A percentile compares a stretch with the other conserved stretches of the same genome.
Conservation (phyloP, 257 asterid genomes). For the Datura wrightii region DNA sequence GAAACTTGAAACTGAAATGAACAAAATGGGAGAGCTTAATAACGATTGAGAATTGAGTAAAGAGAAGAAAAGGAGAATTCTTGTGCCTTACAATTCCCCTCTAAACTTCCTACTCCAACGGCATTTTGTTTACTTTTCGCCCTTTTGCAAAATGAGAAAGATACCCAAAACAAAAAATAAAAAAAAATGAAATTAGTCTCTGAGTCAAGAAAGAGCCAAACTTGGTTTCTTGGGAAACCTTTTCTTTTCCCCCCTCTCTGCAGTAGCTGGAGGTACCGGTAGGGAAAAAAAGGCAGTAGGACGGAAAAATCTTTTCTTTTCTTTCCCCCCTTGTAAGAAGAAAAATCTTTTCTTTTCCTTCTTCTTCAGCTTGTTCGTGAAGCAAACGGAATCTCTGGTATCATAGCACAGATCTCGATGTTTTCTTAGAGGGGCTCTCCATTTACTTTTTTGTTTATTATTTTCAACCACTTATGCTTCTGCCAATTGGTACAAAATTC, state of each 20-base stretch:
- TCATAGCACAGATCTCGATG: slow-evolving; percentile 45
- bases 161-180: background rate
- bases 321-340: background rate
- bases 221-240: background rate
- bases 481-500: background rate
- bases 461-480: background rate
- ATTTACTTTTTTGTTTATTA: background rate
- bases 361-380: slow-evolving; percentile 45
- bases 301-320: background rate
- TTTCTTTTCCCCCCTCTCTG: background rate
- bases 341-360: background rate
- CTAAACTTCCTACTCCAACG: slow-evolving; percentile 35
- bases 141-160: background rate
- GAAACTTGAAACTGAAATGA: background rate
- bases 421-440: slow-evolving; percentile 16
- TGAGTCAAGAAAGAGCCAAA: background rate
- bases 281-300: background rate
- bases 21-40: slow-evolving; percentile 13
- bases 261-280: slow-evolving; percentile 25
- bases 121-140: slow-evolving; percentile 25
- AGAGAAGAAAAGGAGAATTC: background rate
- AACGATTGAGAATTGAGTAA: slow-evolving; percentile 8
- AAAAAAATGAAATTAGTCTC: background rate
- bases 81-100: slow-evolving; percentile 30
- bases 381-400: slow-evolving; percentile 42